Percentiles rank a stretch among this genome's conserved stretches.
Conservation (phyloP, 148 eudicot species). For the Rhododendron molle region DNA sequence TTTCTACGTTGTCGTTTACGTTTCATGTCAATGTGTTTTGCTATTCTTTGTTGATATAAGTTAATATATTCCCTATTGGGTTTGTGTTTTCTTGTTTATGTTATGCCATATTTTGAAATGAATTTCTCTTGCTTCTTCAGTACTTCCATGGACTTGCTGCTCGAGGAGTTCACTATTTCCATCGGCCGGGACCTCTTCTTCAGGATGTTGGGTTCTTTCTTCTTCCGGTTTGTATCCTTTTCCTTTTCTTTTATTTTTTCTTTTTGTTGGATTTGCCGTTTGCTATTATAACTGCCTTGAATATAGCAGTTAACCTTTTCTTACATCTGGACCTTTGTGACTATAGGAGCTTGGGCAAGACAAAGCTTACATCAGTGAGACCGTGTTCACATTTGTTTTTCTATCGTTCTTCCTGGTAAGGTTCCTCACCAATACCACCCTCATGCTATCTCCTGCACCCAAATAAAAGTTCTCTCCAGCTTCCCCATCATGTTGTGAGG, state of each 20-base stretch:
- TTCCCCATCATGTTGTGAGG: not conserved
- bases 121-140: slow-evolving; percentile 34
- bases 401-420: slow-evolving; percentile 81
- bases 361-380: slow-evolving; percentile 85
- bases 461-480: not conserved
- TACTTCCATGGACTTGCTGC: slow-evolving; percentile 97
- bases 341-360: slow-evolving; percentile 87
- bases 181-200: slow-evolving; percentile 87
- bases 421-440: not conserved
- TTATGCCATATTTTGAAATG: not conserved
- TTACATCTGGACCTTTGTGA: not conserved
- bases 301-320: not conserved
- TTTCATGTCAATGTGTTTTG: not conserved
- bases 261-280: not conserved
- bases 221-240: slow-evolving; percentile 61
- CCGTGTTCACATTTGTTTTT: slow-evolving; percentile 68
- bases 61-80: not conserved
- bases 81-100: not conserved
- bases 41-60: not conserved
- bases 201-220: slow-evolving; percentile 90
- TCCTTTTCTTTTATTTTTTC: not conserved
- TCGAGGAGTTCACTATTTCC: slow-evolving; percentile 92
- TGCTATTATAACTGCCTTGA: not conserved
- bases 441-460: not conserved
- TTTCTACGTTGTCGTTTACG: not conserved